Conservation (phyloP, 176 grass and related monocot species). For the Microstegium vimineum region DNA sequence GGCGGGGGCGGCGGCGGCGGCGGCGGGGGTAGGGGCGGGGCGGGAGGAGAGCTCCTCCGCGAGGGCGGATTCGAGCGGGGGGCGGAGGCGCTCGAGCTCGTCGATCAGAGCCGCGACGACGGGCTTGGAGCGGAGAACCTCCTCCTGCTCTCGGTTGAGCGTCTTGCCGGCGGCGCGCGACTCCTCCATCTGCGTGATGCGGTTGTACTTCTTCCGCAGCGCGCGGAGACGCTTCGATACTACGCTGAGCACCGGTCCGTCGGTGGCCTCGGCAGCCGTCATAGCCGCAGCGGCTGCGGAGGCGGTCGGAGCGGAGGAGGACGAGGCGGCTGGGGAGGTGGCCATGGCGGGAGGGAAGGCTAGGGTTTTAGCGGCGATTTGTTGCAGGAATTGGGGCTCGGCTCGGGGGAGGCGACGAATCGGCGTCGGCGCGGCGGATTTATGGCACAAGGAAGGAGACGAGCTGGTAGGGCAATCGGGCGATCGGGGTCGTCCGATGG, state of each 20-base stretch:
- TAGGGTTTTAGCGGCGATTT: constrained; percentile 41
- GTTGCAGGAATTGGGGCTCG: constrained; percentile 34
- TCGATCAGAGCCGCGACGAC: constrained; percentile 62
- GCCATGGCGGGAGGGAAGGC: constrained; percentile 31
- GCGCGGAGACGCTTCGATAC: constrained; percentile 83
- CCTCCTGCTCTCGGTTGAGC: constrained; percentile 93
- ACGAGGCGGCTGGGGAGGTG: constrained; percentile 28
- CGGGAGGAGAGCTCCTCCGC: constrained; percentile 57
- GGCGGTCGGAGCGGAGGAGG: constrained; percentile 12
- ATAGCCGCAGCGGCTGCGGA: constrained; percentile 18
- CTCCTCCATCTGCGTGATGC: constrained; percentile 96
- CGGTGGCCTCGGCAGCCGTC: constrained; percentile 43
- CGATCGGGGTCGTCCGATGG: neutral
- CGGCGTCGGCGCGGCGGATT: constrained; percentile 4
- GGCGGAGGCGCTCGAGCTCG: constrained; percentile 84
- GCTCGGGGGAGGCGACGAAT: neutral
- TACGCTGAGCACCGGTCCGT: constrained; percentile 75
- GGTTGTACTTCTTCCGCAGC: constrained; percentile 93
- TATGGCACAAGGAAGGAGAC: neutral
- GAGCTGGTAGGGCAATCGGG: constrained; percentile 10
- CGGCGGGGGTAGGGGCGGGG: constrained; percentile 8
- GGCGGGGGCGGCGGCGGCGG: neutral
- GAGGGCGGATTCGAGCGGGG: constrained; percentile 61
- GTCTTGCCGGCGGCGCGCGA: constrained; percentile 59
- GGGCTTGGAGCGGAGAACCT: constrained; percentile 89